Evolutionary conservation across 192 early-diverging fungal genomes (phyloP).

Genomic region (Coemansia aciculifera): DNA sequence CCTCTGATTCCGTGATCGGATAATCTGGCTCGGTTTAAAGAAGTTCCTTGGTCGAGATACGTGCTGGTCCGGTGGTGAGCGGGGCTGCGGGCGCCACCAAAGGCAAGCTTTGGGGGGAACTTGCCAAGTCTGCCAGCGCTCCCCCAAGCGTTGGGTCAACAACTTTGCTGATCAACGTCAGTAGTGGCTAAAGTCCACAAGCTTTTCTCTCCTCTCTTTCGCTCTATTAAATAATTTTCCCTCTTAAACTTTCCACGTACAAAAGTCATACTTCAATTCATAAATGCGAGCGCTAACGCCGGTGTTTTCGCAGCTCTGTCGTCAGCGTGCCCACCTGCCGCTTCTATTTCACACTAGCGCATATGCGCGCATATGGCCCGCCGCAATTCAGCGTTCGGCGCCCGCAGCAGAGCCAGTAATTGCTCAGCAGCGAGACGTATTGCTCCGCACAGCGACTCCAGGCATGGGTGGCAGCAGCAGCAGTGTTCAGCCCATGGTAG

Average conservation of each 20-base stretch:
- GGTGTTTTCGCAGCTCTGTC: neutral
- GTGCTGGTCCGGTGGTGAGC: neutral
- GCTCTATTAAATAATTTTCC: neutral
- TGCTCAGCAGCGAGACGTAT: neutral
- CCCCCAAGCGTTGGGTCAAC: neutral
- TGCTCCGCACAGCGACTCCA: neutral
- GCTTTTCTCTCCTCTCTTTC: slow-evolving; percentile 1
- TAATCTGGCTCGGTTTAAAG: neutral
- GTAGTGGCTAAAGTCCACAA: neutral
- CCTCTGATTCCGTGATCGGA: neutral
- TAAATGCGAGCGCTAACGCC: neutral
- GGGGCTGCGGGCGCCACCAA: neutral
- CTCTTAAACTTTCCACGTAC: neutral
- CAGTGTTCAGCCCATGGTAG: neutral
- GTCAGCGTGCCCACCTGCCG: neutral
- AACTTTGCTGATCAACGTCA: neutral
- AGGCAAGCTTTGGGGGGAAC: neutral
- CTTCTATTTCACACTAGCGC: slow-evolving; percentile 13
- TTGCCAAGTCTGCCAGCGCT: no score
- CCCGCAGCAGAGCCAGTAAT: neutral
- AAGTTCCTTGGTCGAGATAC: neutral
- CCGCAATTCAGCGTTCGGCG: slow-evolving; percentile 10
- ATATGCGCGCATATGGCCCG: slow-evolving; percentile 2
- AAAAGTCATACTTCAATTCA: neutral
- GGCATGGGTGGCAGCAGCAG: slow-evolving; percentile 7